Conservation (phyloP, 352 stramenopile genomes). For the Blastocystis sp. region DNA sequence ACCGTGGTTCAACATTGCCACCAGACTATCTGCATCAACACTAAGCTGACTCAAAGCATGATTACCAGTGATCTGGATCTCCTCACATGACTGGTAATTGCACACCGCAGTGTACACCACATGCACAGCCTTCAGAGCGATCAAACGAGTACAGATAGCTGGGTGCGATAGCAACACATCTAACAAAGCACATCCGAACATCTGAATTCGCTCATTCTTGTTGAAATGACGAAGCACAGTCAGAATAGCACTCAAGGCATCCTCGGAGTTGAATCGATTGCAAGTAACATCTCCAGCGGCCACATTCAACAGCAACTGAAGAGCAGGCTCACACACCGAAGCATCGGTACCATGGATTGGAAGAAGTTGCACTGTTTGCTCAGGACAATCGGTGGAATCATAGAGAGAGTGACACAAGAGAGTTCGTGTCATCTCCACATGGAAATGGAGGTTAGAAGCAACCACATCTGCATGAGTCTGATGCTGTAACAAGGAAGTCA, state of each 20-base stretch:
- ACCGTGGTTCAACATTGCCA: conserved; percentile 62
- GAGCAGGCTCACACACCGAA: background rate
- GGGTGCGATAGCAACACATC: background rate
- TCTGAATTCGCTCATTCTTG: conserved; percentile 18
- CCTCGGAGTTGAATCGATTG: background rate
- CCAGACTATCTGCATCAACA: background rate
- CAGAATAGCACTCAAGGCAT: conserved; percentile 25
- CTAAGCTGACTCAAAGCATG: conserved; percentile 13
- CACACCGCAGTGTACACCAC: conserved; percentile 27
- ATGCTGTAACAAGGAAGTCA: background rate
- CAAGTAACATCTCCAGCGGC: background rate
- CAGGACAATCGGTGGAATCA: background rate
- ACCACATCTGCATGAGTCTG: background rate
- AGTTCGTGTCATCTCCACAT: conserved; percentile 41
- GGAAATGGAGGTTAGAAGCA: conserved; percentile 38
- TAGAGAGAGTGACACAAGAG: conserved; percentile 7
- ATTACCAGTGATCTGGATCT: conserved; percentile 29
- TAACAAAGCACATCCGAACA: conserved; percentile 1
- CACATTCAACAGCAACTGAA: conserved; percentile 55
- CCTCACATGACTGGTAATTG: background rate
- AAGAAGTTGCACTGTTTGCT: conserved; percentile 30
- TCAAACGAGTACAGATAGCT: background rate
- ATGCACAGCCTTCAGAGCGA: conserved; percentile 28
- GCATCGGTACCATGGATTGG: background rate
- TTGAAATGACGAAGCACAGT: background rate